Evolutionary conservation across 768 basidiomycete species (phyloP).

Genomic region (Leccinum obscurum): DNA sequence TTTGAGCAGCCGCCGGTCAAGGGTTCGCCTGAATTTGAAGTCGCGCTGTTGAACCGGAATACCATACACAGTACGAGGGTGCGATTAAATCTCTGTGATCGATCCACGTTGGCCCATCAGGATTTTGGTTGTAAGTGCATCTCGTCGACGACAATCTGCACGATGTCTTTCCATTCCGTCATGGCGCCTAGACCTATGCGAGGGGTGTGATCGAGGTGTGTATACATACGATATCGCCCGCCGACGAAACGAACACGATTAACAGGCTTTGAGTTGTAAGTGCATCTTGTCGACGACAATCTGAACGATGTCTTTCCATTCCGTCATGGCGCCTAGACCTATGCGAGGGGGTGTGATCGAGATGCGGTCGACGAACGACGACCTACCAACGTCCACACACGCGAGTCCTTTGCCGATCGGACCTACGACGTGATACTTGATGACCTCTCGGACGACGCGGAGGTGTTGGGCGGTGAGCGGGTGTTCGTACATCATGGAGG

Average conservation of each 20-base stretch:
- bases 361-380: background rate
- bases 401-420: conserved; percentile 88
- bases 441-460: conserved; percentile 66
- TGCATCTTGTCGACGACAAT: conserved; percentile 62
- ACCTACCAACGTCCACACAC: conserved; percentile 87
- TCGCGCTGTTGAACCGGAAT: background rate
- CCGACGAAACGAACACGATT: too few species aligned
- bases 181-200: too few species aligned
- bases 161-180: too few species aligned
- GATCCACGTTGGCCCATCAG: too few species aligned
- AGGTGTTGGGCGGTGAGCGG: conserved; percentile 88
- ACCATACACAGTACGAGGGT: background rate
- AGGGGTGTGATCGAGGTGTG: too few species aligned
- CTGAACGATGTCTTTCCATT: conserved; percentile 87
- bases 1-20: conserved; percentile 23
- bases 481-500: conserved; percentile 84
- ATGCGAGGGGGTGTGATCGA: background rate
- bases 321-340: conserved; percentile 96
- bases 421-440: conserved; percentile 80
- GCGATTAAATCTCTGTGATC: too few species aligned
- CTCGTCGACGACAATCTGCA: too few species aligned
- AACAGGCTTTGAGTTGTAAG: conserved; percentile 10
- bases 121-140: too few species aligned
- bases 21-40: background rate
- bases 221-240: too few species aligned